phyloP scores from a whole-genome alignment of 306 rosid genomes.

The Sicyos baderoa region DNA sequence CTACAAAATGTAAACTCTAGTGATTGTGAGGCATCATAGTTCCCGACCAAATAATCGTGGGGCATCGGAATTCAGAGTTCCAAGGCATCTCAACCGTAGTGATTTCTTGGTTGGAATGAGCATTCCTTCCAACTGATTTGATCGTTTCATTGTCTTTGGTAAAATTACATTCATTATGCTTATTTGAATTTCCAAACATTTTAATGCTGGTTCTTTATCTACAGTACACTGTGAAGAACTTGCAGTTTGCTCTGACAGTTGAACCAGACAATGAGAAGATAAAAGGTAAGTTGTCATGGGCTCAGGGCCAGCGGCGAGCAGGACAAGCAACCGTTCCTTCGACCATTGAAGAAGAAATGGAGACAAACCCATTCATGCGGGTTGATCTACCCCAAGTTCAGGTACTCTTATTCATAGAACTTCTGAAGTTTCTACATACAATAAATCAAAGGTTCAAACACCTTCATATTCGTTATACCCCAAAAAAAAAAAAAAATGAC shows the following conservation, averaged over 20 bases:
- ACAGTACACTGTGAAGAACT: constrained; percentile 55
- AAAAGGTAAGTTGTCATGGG: constrained; percentile 61
- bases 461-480: too few species aligned
- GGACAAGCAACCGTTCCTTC: constrained; percentile 72
- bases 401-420: constrained; percentile 30
- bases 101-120: constrained; percentile 9
- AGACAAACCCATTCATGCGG: constrained; percentile 72
- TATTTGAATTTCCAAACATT: background rate
- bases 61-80: too few species aligned
- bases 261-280: constrained; percentile 42
- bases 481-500: background rate
- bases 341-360: constrained; percentile 65
- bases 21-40: too few species aligned
- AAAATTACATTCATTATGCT: background rate
- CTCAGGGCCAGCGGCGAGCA: constrained; percentile 52
- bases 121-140: background rate
- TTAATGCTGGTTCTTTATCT: constrained; percentile 12
- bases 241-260: constrained; percentile 50
- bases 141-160: background rate
- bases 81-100: too few species aligned
- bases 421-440: background rate
- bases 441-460: too few species aligned
- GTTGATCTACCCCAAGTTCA: constrained; percentile 65
- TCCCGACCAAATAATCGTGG: too few species aligned
- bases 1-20: too few species aligned